phyloP scores from a whole-genome alignment of 257 asterid genomes.

The Euphrasia confusa region DNA sequence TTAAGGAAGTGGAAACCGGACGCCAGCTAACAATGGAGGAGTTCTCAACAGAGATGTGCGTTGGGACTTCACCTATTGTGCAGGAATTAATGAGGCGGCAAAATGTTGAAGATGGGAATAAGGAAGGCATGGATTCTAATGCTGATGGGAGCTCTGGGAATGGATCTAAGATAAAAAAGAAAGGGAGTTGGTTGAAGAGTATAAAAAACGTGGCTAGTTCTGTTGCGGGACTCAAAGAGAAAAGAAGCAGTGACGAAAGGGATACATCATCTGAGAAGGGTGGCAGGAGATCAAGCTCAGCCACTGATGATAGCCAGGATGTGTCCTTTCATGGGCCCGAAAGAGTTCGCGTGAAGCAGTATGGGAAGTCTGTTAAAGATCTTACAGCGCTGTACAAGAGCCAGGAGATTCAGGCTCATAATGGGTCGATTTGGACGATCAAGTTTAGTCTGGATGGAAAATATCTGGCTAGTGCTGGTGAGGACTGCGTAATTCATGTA shows the following conservation, averaged over 20 bases:
- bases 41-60: slow-evolving; percentile 71
- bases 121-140: slow-evolving; percentile 45
- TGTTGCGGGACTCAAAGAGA: slow-evolving; percentile 64
- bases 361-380: slow-evolving; percentile 87
- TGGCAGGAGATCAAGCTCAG: slow-evolving; percentile 96
- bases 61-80: slow-evolving; percentile 95
- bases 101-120: slow-evolving; percentile 70
- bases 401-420: slow-evolving; percentile 92
- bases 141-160: slow-evolving; percentile 33
- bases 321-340: slow-evolving; percentile 83
- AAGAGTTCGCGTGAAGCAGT: slow-evolving; percentile 75
- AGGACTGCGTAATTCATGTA: slow-evolving; percentile 90
- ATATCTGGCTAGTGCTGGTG: slow-evolving; percentile 98
- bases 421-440: slow-evolving; percentile 94
- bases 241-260: slow-evolving; percentile 87
- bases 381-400: slow-evolving; percentile 76
- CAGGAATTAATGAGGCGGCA: slow-evolving; percentile 98
- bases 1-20: slow-evolving; percentile 88
- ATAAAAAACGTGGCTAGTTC: slow-evolving; percentile 73
- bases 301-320: slow-evolving; percentile 97
- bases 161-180: slow-evolving; percentile 62
- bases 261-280: slow-evolving; percentile 96
- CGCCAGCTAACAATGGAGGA: slow-evolving; percentile 93
- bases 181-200: slow-evolving; percentile 79
- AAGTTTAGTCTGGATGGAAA: slow-evolving; percentile 94